phyloP scores from a whole-genome alignment of 169 alveolate species.

The Plasmodium malariae region DNA sequence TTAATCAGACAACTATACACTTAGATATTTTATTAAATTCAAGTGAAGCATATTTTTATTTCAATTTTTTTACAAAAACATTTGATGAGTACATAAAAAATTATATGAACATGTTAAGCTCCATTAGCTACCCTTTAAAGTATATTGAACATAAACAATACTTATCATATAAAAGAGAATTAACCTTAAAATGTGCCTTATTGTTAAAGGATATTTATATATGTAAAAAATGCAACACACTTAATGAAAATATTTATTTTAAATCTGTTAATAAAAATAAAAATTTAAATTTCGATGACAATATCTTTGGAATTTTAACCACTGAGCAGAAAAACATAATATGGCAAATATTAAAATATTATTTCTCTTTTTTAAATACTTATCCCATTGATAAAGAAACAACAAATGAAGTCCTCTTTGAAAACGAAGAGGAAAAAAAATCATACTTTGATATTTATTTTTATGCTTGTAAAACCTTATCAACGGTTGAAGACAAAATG shows the following conservation, averaged over 20 bases:
- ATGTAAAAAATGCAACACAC: constrained; percentile 47
- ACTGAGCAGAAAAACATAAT: constrained; percentile 30
- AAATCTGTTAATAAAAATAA: constrained; percentile 15
- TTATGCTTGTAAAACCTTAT: constrained; percentile 70
- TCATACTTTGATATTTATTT: constrained; percentile 68
- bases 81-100: constrained; percentile 44
- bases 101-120: constrained; percentile 25
- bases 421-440: constrained; percentile 72
- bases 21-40: constrained; percentile 66
- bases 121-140: constrained; percentile 45
- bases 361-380: constrained; percentile 55
- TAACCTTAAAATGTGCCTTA: constrained; percentile 56
- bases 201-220: constrained; percentile 53
- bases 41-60: constrained; percentile 63
- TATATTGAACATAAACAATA: constrained; percentile 52
- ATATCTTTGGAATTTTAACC: constrained; percentile 26
- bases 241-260: constrained; percentile 45
- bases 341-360: constrained; percentile 33
- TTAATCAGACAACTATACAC: constrained; percentile 63
- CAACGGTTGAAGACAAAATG: constrained; percentile 49
- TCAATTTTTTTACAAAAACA: constrained; percentile 56
- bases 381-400: constrained; percentile 6
- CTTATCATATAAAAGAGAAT: constrained; percentile 37
- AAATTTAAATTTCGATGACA: constrained; percentile 50
- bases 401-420: constrained; percentile 17